phyloP scores from a whole-genome alignment of 768 basidiomycete species.

The Filobasidium wieringae region DNA sequence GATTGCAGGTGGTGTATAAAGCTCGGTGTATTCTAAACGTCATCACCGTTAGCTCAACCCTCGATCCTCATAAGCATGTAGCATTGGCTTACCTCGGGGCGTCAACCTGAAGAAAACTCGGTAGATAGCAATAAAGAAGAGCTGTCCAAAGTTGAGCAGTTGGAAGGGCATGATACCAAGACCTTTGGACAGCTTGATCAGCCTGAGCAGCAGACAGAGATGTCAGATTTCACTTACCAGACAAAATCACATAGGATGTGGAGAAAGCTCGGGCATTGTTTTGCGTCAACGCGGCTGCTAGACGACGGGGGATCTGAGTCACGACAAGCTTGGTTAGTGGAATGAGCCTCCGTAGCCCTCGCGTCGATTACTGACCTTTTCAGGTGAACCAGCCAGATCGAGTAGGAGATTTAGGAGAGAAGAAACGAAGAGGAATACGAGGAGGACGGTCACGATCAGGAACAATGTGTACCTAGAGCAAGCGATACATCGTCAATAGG shows the following conservation, averaged over 20 bases:
- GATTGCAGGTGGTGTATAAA: slow-evolving; percentile 95
- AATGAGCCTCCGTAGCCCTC: too few species aligned
- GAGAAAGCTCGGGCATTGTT: slow-evolving; percentile 48
- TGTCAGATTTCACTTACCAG: slow-evolving; percentile 22
- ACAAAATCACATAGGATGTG: slow-evolving; percentile 44
- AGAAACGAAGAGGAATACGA: slow-evolving; percentile 82
- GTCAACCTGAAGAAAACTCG: slow-evolving; percentile 72
- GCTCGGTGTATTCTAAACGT: slow-evolving; percentile 72
- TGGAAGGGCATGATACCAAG: slow-evolving; percentile 93
- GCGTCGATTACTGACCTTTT: slow-evolving; percentile 46
- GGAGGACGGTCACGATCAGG: slow-evolving; percentile 80
- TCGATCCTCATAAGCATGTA: too few species aligned
- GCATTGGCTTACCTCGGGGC: slow-evolving; percentile 57
- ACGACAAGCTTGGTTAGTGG: too few species aligned
- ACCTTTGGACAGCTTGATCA: slow-evolving; percentile 41
- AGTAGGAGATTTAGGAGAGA: slow-evolving; percentile 84
- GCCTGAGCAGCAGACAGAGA: neutral
- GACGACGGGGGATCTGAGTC: slow-evolving; percentile 63
- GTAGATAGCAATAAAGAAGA: slow-evolving; percentile 65
- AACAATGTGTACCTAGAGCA: slow-evolving; percentile 74
- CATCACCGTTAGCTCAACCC: neutral
- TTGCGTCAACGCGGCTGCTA: slow-evolving; percentile 64
- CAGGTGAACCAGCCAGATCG: slow-evolving; percentile 84
- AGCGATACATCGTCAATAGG: neutral
- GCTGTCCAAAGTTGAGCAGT: slow-evolving; percentile 76